Evolutionary conservation across 768 basidiomycete genomes (phyloP), one percentile per base, ranked within the genome.

Genomic region (Russula sp.): DNA sequence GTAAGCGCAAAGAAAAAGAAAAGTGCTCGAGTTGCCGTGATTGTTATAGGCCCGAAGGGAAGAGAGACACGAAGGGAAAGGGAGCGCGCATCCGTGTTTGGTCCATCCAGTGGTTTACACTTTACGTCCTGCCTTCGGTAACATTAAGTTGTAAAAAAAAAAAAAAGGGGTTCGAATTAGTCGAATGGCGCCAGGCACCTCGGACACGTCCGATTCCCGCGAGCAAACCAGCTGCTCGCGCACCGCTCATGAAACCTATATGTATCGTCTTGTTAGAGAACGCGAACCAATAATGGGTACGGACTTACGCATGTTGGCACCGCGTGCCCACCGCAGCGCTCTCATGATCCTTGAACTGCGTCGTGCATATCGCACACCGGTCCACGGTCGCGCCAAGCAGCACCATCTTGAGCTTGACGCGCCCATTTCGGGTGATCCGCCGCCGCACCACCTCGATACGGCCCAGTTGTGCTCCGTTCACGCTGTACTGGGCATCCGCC

Each of bases 181-280:
- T 59, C 60, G 34, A 68, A 68, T 2, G 57, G 50, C 37, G 45
- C 54, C 48, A 61, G 37, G 45, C 66, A 68, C 18, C 31, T 55
- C 32, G 53, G 64, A 35, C 66, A 68, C 18, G 54, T 59, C 32
- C 39, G 48, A 22, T 59, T 68, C 13, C 63, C 59, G 18, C 57
- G 54, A 40, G 54, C 58, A 31, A 62, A 48, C 64, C 65, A 62
- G 57, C 61, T 32, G 13, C 57, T 42, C 50, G 65, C 55, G 56
- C 65, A 68, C 32, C 58, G 57, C n/a, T 68, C 66, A 45, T 68
- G 66, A n/a, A 68, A 68, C 55, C 66, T 68, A 53, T 40, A 8
- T 68, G 57, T 40, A 8, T 8, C 8, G 11, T 37, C 40, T 10
- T 14, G 8, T 32, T 7, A 40, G 10, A 2, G 10, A 6, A 16